Percentiles rank a stretch among this genome's conserved stretches.
Conservation (phyloP, 208 protist species). For the Crithidia brevicula region DNA sequence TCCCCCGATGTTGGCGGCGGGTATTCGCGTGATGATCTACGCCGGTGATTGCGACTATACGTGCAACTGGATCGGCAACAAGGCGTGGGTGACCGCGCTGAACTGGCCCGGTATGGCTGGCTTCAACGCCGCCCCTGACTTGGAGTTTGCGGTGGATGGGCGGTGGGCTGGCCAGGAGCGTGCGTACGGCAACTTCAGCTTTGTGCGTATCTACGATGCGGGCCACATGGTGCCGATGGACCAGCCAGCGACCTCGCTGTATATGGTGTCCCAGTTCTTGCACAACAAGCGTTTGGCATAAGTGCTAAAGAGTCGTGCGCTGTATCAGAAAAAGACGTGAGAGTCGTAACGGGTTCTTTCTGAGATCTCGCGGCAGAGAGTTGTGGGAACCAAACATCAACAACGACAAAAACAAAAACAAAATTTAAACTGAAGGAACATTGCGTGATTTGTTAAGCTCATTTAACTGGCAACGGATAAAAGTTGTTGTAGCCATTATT, state of each 20-base stretch:
- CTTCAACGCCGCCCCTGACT: slow-evolving; percentile 58
- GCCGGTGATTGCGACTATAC: slow-evolving; percentile 91
- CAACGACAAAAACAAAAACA: too few relatives aligned
- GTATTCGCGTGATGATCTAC: slow-evolving; percentile 89
- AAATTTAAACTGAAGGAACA: too few relatives aligned
- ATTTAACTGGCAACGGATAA: too few relatives aligned
- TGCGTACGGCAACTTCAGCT: slow-evolving; percentile 57
- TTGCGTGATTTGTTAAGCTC: too few relatives aligned
- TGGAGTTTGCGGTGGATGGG: slow-evolving; percentile 34
- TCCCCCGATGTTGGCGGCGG: slow-evolving; percentile 56
- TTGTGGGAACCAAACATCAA: too few relatives aligned
- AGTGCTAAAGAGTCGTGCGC: too few relatives aligned
- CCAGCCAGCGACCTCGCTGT: slow-evolving; percentile 40
- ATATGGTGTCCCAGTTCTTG: slow-evolving; percentile 35
- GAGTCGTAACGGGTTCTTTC: too few relatives aligned
- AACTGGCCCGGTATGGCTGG: slow-evolving; percentile 73
- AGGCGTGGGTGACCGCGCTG: slow-evolving; percentile 72
- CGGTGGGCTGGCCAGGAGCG: slow-evolving; percentile 38
- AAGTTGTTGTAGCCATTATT: too few relatives aligned
- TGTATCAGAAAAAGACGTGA: too few relatives aligned
- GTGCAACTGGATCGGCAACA: slow-evolving; percentile 94
- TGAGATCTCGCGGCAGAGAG: too few relatives aligned
- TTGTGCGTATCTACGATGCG: slow-evolving; percentile 81
- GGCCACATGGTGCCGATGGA: slow-evolving; percentile 93
- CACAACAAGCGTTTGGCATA: slow-evolving; percentile 1